Evolutionary conservation across 305 asterid genomes (phyloP).

Genomic region (Fraxinus floribunda): DNA sequence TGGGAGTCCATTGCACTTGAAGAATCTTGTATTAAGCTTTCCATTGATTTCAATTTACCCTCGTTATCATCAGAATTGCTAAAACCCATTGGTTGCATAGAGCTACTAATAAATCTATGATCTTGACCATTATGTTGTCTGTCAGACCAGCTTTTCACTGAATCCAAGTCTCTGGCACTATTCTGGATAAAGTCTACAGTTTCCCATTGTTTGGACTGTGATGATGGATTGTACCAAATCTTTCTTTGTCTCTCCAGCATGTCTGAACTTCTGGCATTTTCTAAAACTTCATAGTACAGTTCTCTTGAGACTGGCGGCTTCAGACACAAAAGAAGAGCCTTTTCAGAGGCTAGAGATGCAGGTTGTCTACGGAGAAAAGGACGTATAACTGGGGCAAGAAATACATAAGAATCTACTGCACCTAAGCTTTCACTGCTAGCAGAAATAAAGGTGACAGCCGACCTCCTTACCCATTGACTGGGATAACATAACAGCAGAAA

Average conservation of each 20-base stretch:
- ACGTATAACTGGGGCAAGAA: conserved; percentile 84
- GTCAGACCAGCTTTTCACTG: conserved; percentile 62
- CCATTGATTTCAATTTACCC: conserved; percentile 53
- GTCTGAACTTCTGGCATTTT: conserved; percentile 84
- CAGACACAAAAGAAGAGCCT: conserved; percentile 76
- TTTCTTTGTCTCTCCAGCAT: conserved; percentile 97
- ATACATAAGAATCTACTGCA: conserved; percentile 98
- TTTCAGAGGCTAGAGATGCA: conserved; percentile 88
- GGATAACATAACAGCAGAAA: conserved; percentile 90
- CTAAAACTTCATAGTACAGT: conserved; percentile 66
- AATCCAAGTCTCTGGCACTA: conserved; percentile 72
- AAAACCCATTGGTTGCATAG: conserved; percentile 39
- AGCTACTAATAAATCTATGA: conserved; percentile 36
- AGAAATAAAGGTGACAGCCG: conserved; percentile 74
- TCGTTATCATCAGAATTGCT: conserved; percentile 46
- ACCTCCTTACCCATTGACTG: conserved; percentile 90
- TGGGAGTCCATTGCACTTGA: conserved; percentile 43
- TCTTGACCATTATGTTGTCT: conserved; percentile 49
- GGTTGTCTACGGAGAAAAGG: conserved; percentile 94
- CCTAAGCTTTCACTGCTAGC: conserved; percentile 92
- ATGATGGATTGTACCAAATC: conserved; percentile 87
- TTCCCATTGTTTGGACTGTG: conserved; percentile 73
- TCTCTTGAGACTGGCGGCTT: conserved; percentile 92
- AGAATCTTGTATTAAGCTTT: conserved; percentile 48
- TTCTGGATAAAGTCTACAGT: conserved; percentile 67